These are phyloP conservation scores for Eucalyptus rudis DNA, from an alignment of 345 rosid species.

Conservation along the genomic window DNA sequence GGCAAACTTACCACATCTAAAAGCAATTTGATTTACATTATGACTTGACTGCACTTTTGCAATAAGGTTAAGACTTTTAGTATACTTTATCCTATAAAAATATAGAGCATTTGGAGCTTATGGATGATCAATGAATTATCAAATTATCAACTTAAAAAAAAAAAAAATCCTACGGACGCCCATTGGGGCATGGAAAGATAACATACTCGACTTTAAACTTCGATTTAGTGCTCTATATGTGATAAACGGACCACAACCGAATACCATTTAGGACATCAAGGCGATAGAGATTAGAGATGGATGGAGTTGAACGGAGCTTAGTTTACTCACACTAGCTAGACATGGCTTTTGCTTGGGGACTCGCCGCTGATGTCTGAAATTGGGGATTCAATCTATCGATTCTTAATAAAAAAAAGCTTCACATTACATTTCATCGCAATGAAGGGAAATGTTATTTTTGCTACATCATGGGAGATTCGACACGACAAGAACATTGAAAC, in stretches of 20 bases:
- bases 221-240: background rate
- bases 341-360: background rate
- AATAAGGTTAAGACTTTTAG: too few species aligned
- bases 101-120: too few species aligned
- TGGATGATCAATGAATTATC: background rate
- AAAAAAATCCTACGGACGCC: background rate
- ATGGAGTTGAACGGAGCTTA: background rate
- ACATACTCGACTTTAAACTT: background rate
- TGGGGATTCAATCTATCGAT: background rate
- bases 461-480: background rate
- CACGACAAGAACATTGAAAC: background rate
- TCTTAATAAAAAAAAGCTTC: background rate
- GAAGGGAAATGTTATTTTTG: background rate
- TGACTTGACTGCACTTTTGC: too few species aligned
- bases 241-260: background rate
- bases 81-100: too few species aligned
- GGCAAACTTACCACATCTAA: too few species aligned
- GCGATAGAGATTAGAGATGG: background rate
- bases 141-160: background rate
- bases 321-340: background rate
- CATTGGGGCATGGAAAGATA: background rate
- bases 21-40: too few species aligned
- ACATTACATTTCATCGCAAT: too few species aligned
- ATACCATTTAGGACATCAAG: background rate
- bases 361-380: background rate